phyloP scores from a whole-genome alignment of 345 rosid genomes.

The Eucalyptus curtisii region DNA sequence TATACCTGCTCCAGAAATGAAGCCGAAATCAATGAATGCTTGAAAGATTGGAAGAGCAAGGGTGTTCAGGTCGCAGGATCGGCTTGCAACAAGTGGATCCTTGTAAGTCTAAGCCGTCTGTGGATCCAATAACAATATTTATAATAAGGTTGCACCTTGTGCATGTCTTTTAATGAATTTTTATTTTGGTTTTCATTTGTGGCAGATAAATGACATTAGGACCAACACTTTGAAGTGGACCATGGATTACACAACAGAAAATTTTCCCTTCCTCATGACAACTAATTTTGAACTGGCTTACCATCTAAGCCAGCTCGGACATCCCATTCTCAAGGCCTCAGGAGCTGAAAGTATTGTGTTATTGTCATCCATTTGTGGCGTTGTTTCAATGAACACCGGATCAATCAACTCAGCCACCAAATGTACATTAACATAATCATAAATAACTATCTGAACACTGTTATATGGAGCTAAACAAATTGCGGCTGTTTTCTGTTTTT shows the following conservation, averaged over 20 bases:
- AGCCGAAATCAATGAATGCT: slow-evolving; percentile 3
- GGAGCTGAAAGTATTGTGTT: slow-evolving; percentile 35
- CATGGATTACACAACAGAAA: slow-evolving; percentile 17
- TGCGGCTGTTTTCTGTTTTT: neutral
- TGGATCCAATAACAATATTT: neutral
- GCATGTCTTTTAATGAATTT: neutral
- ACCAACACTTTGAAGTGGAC: slow-evolving; percentile 17
- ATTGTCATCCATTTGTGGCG: slow-evolving; percentile 27
- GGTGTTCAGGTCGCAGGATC: slow-evolving; percentile 38
- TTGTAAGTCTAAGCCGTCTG: slow-evolving; percentile 13
- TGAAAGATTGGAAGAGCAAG: slow-evolving; percentile 25
- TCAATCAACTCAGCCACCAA: slow-evolving; percentile 24
- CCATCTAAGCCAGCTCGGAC: slow-evolving; percentile 35
- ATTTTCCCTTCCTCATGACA: slow-evolving; percentile 10
- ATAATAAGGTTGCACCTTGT: neutral
- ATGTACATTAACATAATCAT: neutral
- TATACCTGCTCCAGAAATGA: slow-evolving; percentile 17
- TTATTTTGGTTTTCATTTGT: neutral
- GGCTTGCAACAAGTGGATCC: slow-evolving; percentile 45
- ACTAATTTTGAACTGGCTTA: slow-evolving; percentile 39
- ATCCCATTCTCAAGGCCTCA: slow-evolving; percentile 39
- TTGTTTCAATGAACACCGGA: neutral
- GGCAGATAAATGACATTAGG: slow-evolving; percentile 40
- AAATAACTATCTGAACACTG: neutral
- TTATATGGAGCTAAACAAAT: neutral